Base-by-base conservation (phyloP, 305 asterid species). In the Fraxinus dipetala region DNA sequence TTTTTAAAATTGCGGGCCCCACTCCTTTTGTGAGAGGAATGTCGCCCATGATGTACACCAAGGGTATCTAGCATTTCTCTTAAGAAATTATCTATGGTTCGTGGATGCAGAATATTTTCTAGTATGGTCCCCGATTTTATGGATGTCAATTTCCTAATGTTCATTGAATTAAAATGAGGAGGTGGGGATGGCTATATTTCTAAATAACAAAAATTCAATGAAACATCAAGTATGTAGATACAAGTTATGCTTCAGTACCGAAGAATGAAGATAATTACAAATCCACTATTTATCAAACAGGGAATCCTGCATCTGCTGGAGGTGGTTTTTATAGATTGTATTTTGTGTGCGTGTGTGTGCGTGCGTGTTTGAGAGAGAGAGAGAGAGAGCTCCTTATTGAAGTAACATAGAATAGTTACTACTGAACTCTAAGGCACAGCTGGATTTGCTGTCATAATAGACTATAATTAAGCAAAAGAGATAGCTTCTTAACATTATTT, bases 351-450 rank as follows among this genome's bases (percentile, higher is more conserved):
- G 9, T n/a, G 63, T 5, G 9, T 16, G 61, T 48, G 59, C 3
- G 1, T 45, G 8, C 3, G 48, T 38, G 11, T 38, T 35, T 34
- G 45, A 38, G 45, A 38, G 45, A 18, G 69, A 59, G 69, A 24
- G 73, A 65, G 56, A 45, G 56, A 30, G 75, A 69, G 75, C 24
- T 11, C 22, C 75, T 30, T 6, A 65, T 65, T 65, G 36, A 65
- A 11, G 35, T 63, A 11, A 65, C 69, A 65, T 65, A 13, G 73
- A 28, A 65, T 65, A 65, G 18, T 28, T 72, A 51, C 80, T 67
- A 75, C 36, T 83, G 77, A 83, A n/a, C 75, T 78, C 38, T 35
- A 35, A 75, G 81, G 69, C 75, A 76, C 51, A 59, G 75, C 43
- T 73, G 70, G 74, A 38, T 40, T 74, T 80, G 45, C 73, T 65